phyloP scores from a whole-genome alignment of 2,329 filamentous ascomycete species.

The Pseudogymnoascus sp. region DNA sequence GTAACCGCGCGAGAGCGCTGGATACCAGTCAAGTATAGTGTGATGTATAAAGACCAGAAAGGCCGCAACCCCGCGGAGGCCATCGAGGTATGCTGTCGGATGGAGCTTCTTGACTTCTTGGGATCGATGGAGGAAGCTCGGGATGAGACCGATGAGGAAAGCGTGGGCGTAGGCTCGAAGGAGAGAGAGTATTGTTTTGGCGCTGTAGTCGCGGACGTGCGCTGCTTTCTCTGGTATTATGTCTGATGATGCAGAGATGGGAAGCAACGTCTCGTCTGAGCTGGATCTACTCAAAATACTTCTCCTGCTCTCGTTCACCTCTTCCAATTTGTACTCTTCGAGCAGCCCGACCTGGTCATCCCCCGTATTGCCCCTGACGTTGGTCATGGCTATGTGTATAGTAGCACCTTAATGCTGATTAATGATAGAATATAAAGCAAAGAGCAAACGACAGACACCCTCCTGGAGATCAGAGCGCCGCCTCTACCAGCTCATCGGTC shows the following conservation, averaged over 20 bases:
- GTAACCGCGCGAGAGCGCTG: conserved; percentile 25
- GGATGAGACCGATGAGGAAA: conserved; percentile 3
- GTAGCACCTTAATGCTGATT: not conserved
- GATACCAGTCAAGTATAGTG: conserved; percentile 31
- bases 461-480: not conserved
- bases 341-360: not conserved
- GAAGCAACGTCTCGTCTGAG: not conserved
- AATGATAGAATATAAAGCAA: not conserved
- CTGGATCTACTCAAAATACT: not conserved
- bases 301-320: not conserved
- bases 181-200: not conserved
- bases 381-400: not conserved
- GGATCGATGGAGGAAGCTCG: conserved; percentile 3
- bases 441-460: not conserved
- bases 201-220: not conserved
- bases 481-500: not conserved
- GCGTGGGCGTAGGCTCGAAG: not conserved
- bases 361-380: not conserved
- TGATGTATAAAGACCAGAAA: conserved; percentile 41
- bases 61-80: conserved; percentile 40
- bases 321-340: not conserved
- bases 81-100: conserved; percentile 39
- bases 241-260: not conserved
- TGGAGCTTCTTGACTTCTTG: conserved; percentile 8
- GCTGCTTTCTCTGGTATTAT: not conserved